These are phyloP conservation scores for Microbotryum lychnidis-dioicae DNA, from an alignment of 1,284 basidiomycete genomes.

Conservation along the genomic window DNA sequence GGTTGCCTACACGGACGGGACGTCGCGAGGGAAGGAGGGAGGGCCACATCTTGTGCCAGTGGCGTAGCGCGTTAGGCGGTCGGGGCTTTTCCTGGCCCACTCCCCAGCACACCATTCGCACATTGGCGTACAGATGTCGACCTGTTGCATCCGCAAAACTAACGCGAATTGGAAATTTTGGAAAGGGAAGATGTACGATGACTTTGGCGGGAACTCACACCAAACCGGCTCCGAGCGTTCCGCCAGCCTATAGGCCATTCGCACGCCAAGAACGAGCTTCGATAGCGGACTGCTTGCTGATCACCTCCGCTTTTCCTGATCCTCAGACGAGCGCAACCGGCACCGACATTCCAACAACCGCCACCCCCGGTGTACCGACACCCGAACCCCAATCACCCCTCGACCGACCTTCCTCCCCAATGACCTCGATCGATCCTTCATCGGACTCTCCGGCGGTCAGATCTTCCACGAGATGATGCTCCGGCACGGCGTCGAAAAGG, in stretches of 20 bases:
- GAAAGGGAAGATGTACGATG: not conserved
- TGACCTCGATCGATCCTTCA: constrained; percentile 51
- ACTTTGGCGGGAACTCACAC: not conserved
- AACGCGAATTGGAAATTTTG: not conserved
- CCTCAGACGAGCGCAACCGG: constrained; percentile 20
- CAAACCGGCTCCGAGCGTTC: not conserved
- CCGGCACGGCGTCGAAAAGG: constrained; percentile 87
- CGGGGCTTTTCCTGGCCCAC: too few species aligned
- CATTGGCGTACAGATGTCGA: too few species aligned
- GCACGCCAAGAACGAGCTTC: not conserved
- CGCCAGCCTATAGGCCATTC: not conserved
- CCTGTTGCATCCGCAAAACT: too few species aligned
- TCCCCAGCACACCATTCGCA: too few species aligned
- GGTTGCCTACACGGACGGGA: too few species aligned
- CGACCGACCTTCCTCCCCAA: constrained; percentile 24
- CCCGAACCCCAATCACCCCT: constrained; percentile 8
- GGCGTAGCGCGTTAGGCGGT: too few species aligned
- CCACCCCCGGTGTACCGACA: constrained; percentile 4
- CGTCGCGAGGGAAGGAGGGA: too few species aligned
- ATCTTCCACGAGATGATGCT: constrained; percentile 99
- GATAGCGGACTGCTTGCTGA: not conserved
- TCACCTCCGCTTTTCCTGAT: not conserved
- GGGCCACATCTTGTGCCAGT: too few species aligned
- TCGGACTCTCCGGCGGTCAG: constrained; percentile 89
- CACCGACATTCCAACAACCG: constrained; percentile 22